Base-by-base conservation (phyloP, 2,329 filamentous ascomycete genomes). In the Bipolaris cookei region DNA sequence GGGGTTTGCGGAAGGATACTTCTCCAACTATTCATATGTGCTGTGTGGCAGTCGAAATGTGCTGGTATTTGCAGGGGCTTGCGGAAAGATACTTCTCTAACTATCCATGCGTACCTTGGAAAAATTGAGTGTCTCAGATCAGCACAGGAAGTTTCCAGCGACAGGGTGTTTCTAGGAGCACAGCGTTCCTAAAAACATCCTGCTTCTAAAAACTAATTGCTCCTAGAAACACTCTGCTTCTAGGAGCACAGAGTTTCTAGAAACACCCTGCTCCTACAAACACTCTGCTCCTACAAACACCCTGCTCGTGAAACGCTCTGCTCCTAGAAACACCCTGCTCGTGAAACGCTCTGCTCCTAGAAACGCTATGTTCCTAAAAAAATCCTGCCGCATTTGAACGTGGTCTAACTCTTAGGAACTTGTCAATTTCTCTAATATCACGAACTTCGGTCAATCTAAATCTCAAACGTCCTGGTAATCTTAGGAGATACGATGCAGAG, bases 1-100 rank as follows among this genome's bases (percentile, higher is more conserved):
- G 2, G 34, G 13, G 32, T 30, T 41, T 32, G n/a, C 25, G 35
- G 42, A 51, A 51, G 28, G 38, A 51, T 51, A 43, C 28, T 43
- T 50, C 35, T 23, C n/a, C 13, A 50, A 50, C 35, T 50, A 41
- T 50, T 35, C 18, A 42, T 42, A 23, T 23, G 35, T 38, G 35
- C n/a, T n/a, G n/a, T n/a, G n/a, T n/a, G n/a, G n/a, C n/a, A n/a
- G n/a, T n/a, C n/a, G n/a, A n/a, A n/a, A n/a, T n/a, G n/a, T n/a
- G n/a, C n/a, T n/a, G n/a, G n/a, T n/a, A n/a, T n/a, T n/a, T n/a
- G n/a, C n/a, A n/a, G n/a, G n/a, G n/a, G n/a, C n/a, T n/a, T n/a
- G n/a, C n/a, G n/a, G n/a, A n/a, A n/a, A n/a, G n/a, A n/a, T n/a
- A n/a, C n/a, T n/a, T n/a, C n/a, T n/a, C n/a, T n/a, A n/a, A n/a